Evolutionary conservation across 2,329 filamentous ascomycete genomes (phyloP), one percentile per base, ranked within the genome.

Genomic region (Corynespora cassiicola): DNA sequence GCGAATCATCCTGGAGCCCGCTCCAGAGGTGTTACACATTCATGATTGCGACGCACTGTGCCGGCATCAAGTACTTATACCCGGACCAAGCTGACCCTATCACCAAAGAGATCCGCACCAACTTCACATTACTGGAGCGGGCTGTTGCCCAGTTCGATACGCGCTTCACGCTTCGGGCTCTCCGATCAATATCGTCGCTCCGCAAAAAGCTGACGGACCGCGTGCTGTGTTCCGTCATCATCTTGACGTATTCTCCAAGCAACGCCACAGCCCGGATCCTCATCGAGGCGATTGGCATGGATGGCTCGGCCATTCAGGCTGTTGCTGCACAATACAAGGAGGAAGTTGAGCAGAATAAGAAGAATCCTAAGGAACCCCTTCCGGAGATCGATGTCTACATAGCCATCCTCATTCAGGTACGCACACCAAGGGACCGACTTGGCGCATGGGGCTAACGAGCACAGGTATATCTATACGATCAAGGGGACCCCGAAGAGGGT

Each of bases 141-240:
- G 94, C 91, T 53, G 92, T 99, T 51, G 80, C 85, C 52, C 84
- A 95, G 59, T 99, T 97, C 70, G 94, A 99, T 73, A 84, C 91
- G 43, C 86, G 94, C 76, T 99, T 96, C 74, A 90, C 92, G 40
- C 86, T 99, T 50, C 84, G 94, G 65, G 94, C 94, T 47, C 82
- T 99, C 50, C 87, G 94, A 61, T 95, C 91, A 58, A 95, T 97
- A 74, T 96, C 94, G 25, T 91, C 90, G 38, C 85, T 97, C 68
- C 90, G 94, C 69, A 97, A 97, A 79, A 84, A 89, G 54, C 80
- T 96, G 55, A 88, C 86, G 10, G 81, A 88, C 42, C 88, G 92
- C 56, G 85, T 95, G 55, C 78, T 96, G 54, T 82, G 85, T 33
- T 84, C 88, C 69, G 86, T 87, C 60, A 87, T 96, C 62, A 82